Evolutionary conservation across 2,329 filamentous ascomycete species (phyloP).

Genomic region (Cercospora sp.): DNA sequence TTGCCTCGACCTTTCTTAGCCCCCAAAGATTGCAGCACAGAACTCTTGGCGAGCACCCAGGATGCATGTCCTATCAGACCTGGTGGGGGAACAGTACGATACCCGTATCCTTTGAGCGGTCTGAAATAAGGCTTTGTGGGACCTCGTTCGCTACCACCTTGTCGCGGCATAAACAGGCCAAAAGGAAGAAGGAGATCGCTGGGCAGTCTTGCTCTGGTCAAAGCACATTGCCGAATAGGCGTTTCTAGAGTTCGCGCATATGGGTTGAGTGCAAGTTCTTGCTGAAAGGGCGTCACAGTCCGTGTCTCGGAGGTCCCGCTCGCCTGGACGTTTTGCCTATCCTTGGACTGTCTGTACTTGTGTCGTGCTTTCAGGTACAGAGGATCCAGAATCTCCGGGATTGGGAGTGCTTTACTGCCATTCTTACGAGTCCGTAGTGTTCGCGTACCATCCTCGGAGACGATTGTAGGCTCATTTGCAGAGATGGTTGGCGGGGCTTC

Average conservation of each 20-base stretch:
- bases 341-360: constrained; percentile 44
- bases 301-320: constrained; percentile 42
- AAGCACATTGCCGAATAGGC: constrained; percentile 58
- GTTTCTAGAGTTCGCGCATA: constrained; percentile 65
- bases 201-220: constrained; percentile 55
- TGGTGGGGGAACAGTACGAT: constrained; percentile 46
- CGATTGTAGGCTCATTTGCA: background rate
- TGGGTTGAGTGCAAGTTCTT: constrained; percentile 60
- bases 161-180: constrained; percentile 51
- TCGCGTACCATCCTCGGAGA: constrained; percentile 26
- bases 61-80: constrained; percentile 9
- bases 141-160: background rate
- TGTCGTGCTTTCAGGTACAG: constrained; percentile 40
- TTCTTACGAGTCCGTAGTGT: constrained; percentile 40
- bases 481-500: background rate
- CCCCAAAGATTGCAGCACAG: constrained; percentile 27
- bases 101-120: background rate
- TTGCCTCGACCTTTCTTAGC: background rate
- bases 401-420: constrained; percentile 43
- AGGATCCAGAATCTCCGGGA: constrained; percentile 53
- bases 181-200: constrained; percentile 65
- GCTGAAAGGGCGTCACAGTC: constrained; percentile 54
- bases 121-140: background rate
- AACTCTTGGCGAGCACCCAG: constrained; percentile 28
- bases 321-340: constrained; percentile 13